These are phyloP conservation scores for Sporisorium scitamineum DNA, from an alignment of 1,284 basidiomycete species.

Conservation along the genomic window DNA sequence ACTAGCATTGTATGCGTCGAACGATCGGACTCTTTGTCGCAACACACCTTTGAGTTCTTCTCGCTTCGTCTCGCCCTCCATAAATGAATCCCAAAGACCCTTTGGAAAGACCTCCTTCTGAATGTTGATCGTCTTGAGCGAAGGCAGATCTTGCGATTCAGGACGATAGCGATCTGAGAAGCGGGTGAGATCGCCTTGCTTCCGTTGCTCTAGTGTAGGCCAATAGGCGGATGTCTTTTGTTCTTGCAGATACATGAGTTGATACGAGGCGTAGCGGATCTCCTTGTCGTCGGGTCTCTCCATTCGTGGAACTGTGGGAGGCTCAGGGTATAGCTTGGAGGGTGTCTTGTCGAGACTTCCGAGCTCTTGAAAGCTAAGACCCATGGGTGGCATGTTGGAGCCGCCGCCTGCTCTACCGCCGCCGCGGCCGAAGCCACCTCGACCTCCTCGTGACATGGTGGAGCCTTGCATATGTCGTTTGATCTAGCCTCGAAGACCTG, in stretches of 20 bases:
- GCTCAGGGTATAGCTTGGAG: slow-evolving; percentile 52
- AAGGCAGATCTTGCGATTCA: slow-evolving; percentile 50
- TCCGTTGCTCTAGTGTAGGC: slow-evolving; percentile 43
- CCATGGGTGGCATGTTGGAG: slow-evolving; percentile 47
- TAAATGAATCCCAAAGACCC: slow-evolving; percentile 64
- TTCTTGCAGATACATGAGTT: slow-evolving; percentile 53
- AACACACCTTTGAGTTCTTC: slow-evolving; percentile 38
- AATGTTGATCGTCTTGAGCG: slow-evolving; percentile 53
- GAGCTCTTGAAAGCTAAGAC: slow-evolving; percentile 51
- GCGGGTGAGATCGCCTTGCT: slow-evolving; percentile 53
- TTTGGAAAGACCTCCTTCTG: slow-evolving; percentile 63
- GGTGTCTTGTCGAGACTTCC: slow-evolving; percentile 53
- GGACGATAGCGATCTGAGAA: slow-evolving; percentile 64
- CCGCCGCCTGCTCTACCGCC: slow-evolving; percentile 41
- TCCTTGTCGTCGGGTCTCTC: slow-evolving; percentile 48
- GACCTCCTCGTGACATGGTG: slow-evolving; percentile 43
- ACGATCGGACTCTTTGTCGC: background rate
- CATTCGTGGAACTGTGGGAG: slow-evolving; percentile 34
- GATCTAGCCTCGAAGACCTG: background rate
- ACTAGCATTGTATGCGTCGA: background rate
- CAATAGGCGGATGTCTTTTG: slow-evolving; percentile 55
- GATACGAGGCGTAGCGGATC: slow-evolving; percentile 50
- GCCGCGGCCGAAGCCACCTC: slow-evolving; percentile 49
- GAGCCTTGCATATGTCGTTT: background rate
- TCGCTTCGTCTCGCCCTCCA: slow-evolving; percentile 59